Evolutionary conservation across 495 filamentous ascomycete species (phyloP).

Genomic region (Neurospora africana): DNA sequence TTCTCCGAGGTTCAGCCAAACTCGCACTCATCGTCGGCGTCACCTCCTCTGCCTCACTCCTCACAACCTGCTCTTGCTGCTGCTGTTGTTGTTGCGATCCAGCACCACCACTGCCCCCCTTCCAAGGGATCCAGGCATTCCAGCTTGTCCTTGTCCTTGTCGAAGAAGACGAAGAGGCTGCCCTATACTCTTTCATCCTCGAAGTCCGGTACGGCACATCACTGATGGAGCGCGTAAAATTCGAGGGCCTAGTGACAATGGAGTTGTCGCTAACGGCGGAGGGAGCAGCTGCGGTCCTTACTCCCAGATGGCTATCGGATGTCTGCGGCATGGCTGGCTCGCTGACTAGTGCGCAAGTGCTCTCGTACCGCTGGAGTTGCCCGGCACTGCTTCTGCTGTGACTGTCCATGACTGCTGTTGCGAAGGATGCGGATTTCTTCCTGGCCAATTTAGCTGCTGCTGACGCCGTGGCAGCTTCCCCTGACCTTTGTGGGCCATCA

Average conservation of each 20-base stretch:
- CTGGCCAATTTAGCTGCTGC: constrained; percentile 14
- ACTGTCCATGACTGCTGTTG: constrained; percentile 36
- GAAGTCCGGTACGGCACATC: neutral
- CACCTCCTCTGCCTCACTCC: neutral
- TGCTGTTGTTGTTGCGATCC: neutral
- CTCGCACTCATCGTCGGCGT: neutral
- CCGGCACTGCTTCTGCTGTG: constrained; percentile 6
- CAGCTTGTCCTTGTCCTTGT: neutral
- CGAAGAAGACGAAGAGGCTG: neutral
- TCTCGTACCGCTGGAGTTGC: constrained; percentile 1
- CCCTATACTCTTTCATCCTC: neutral
- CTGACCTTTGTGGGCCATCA: neutral
- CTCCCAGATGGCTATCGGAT: constrained; percentile 27
- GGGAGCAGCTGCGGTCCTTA: constrained; percentile 17
- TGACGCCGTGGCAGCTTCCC: neutral
- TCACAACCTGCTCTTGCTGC: neutral
- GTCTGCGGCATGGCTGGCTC: constrained; percentile 39
- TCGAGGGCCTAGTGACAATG: neutral
- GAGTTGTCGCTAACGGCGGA: neutral
- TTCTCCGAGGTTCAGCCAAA: neutral
- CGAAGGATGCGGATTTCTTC: constrained; percentile 36
- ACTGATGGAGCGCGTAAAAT: neutral
- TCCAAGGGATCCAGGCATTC: neutral
- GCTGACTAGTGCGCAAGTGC: constrained; percentile 27
- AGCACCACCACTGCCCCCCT: neutral